Conservation (phyloP, 2,329 filamentous ascomycete genomes). For the Calonectria multiphialidica region DNA sequence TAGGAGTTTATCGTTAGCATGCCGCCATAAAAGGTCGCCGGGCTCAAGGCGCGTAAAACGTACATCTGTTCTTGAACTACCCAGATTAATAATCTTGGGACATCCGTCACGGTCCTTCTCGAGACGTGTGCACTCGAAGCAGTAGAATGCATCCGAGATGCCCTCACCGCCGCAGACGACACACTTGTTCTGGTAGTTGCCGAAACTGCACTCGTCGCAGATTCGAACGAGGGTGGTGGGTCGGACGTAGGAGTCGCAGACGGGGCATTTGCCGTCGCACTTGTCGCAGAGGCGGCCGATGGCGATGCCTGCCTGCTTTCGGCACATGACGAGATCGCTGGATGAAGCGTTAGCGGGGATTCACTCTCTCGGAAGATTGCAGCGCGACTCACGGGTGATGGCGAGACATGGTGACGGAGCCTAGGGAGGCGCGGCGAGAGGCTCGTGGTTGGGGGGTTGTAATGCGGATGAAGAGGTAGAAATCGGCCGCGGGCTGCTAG, state of each 20-base stretch:
- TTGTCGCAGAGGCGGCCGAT: slow-evolving; percentile 99
- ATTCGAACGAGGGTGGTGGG: slow-evolving; percentile 97
- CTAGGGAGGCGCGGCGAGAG: slow-evolving; percentile 1
- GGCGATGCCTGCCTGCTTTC: slow-evolving; percentile 96
- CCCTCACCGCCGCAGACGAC: slow-evolving; percentile 98
- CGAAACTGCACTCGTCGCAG: slow-evolving; percentile 99
- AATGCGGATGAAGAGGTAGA: slow-evolving; percentile 23
- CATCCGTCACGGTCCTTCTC: slow-evolving; percentile 98
- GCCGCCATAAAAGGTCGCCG: background rate
- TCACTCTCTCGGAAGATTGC: background rate
- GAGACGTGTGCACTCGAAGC: slow-evolving; percentile 96
- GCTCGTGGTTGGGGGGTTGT: slow-evolving; percentile 6
- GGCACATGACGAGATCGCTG: slow-evolving; percentile 98
- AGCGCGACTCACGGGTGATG: slow-evolving; percentile 82
- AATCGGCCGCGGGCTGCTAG: slow-evolving; percentile 16
- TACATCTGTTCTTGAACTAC: slow-evolving; percentile 94
- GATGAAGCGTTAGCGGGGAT: slow-evolving; percentile 40
- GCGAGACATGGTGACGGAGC: slow-evolving; percentile 78
- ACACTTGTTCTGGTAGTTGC: slow-evolving; percentile 99
- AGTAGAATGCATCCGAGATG: slow-evolving; percentile 98
- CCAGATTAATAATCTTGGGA: slow-evolving; percentile 99
- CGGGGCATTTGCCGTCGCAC: slow-evolving; percentile 99
- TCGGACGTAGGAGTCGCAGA: slow-evolving; percentile 98
- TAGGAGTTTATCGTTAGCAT: slow-evolving; percentile 36
- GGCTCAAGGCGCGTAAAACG: slow-evolving; percentile 42